Evolutionary conservation across 1,139 yeast genomes (phyloP).

Genomic region (Saccharomyces uvarum): DNA sequence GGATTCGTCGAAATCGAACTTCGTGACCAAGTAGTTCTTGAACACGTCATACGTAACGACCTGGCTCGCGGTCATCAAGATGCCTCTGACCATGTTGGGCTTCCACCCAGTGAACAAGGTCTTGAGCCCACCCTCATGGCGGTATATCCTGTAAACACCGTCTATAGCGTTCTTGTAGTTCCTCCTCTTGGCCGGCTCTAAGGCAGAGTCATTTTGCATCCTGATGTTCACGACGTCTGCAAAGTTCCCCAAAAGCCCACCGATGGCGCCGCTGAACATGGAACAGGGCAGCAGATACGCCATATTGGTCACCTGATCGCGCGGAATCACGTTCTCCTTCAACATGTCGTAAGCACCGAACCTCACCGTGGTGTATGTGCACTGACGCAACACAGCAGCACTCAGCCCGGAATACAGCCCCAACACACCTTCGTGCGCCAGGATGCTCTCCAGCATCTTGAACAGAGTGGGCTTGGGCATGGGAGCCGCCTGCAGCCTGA

Average conservation of each 20-base stretch:
- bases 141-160: slow-evolving; percentile 55
- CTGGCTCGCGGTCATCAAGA: slow-evolving; percentile 85
- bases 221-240: slow-evolving; percentile 82
- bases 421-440: slow-evolving; percentile 55
- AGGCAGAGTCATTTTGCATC: slow-evolving; percentile 81
- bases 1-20: slow-evolving; percentile 47
- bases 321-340: slow-evolving; percentile 47
- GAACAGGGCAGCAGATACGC: slow-evolving; percentile 58
- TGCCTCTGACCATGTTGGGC: slow-evolving; percentile 75
- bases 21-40: slow-evolving; percentile 50
- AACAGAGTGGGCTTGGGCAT: slow-evolving; percentile 54
- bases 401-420: slow-evolving; percentile 74
- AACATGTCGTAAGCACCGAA: slow-evolving; percentile 76
- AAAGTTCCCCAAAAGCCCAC: slow-evolving; percentile 83
- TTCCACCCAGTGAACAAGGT: slow-evolving; percentile 66
- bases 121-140: slow-evolving; percentile 48
- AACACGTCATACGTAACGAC: slow-evolving; percentile 82
- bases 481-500: slow-evolving; percentile 63
- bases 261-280: slow-evolving; percentile 75
- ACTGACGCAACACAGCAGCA: slow-evolving; percentile 78
- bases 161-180: slow-evolving; percentile 74
- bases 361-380: slow-evolving; percentile 78
- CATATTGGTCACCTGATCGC: slow-evolving; percentile 28
- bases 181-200: slow-evolving; percentile 59
- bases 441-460: slow-evolving; percentile 53